phyloP scores from a whole-genome alignment of 768 basidiomycete species.

The Phlegmacium glaucopus region DNA sequence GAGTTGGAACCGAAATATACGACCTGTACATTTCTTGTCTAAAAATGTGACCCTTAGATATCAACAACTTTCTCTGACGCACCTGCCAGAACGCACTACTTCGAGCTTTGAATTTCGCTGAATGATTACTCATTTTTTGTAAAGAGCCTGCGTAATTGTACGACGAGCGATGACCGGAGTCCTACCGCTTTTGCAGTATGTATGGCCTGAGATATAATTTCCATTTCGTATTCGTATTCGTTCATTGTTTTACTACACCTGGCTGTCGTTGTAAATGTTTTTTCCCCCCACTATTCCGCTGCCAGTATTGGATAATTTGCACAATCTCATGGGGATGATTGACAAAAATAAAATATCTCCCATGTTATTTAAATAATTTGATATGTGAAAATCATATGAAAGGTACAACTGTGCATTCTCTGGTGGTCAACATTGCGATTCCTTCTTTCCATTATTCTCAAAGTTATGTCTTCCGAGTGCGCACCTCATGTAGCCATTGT shows the following conservation, averaged over 20 bases:
- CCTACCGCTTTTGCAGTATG: background rate
- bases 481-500: conserved; percentile 42
- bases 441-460: background rate
- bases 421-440: background rate
- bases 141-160: conserved; percentile 7
- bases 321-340: too few relatives aligned
- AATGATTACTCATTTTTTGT: conserved; percentile 1
- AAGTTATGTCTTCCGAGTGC: conserved; percentile 6
- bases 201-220: background rate
- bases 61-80: conserved; percentile 81
- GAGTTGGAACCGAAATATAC: conserved; percentile 29
- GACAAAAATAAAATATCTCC: too few relatives aligned
- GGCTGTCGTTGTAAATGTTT: too few relatives aligned
- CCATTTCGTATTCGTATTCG: background rate
- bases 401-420: background rate
- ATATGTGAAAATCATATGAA: too few relatives aligned
- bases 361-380: too few relatives aligned
- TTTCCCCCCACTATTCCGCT: too few relatives aligned
- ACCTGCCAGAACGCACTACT: conserved; percentile 70
- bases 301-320: background rate
- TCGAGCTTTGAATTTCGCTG: conserved; percentile 87
- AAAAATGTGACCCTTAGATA: too few relatives aligned
- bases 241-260: too few relatives aligned
- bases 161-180: background rate
- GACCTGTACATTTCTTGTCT: background rate